phyloP scores from a whole-genome alignment of 768 basidiomycete species.

The Pleurotus djamor region DNA sequence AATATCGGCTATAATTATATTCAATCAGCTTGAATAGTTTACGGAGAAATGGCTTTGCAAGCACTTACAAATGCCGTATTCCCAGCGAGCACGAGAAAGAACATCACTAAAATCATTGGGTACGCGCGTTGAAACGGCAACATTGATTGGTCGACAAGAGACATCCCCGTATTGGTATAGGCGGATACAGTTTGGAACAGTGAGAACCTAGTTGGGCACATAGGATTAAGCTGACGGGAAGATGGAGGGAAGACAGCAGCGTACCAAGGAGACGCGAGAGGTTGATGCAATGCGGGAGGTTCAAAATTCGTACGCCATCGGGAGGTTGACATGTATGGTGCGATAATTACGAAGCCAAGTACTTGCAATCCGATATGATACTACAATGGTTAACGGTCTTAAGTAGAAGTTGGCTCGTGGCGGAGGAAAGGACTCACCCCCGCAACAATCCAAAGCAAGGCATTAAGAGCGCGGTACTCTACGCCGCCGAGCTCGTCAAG shows the following conservation, averaged over 20 bases:
- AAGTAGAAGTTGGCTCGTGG: slow-evolving; percentile 1
- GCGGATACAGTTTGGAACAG: slow-evolving; percentile 83
- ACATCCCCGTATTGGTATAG: slow-evolving; percentile 88
- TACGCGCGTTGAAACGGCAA: slow-evolving; percentile 87
- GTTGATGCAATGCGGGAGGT: slow-evolving; percentile 53
- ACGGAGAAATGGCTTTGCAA: neutral
- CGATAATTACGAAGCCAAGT: slow-evolving; percentile 70
- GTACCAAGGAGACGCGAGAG: slow-evolving; percentile 66
- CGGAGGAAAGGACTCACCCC: slow-evolving; percentile 45
- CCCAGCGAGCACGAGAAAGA: slow-evolving; percentile 81
- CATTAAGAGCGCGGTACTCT: slow-evolving; percentile 83
- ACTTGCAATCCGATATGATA: slow-evolving; percentile 79
- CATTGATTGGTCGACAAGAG: slow-evolving; percentile 89
- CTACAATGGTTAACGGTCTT: slow-evolving; percentile 33
- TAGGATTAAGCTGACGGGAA: neutral
- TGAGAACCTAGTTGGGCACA: slow-evolving; percentile 59
- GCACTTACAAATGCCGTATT: slow-evolving; percentile 89
- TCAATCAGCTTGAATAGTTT: neutral
- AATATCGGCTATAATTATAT: slow-evolving; percentile 64
- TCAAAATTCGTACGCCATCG: slow-evolving; percentile 62
- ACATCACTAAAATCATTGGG: slow-evolving; percentile 71
- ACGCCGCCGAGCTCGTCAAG: slow-evolving; percentile 93
- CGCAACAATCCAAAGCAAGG: slow-evolving; percentile 66
- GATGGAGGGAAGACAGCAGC: neutral
- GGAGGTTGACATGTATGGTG: slow-evolving; percentile 69